These are phyloP conservation scores for Plasmodium cynomolgi DNA, from an alignment of 169 alveolate species.

Conservation along the genomic window DNA sequence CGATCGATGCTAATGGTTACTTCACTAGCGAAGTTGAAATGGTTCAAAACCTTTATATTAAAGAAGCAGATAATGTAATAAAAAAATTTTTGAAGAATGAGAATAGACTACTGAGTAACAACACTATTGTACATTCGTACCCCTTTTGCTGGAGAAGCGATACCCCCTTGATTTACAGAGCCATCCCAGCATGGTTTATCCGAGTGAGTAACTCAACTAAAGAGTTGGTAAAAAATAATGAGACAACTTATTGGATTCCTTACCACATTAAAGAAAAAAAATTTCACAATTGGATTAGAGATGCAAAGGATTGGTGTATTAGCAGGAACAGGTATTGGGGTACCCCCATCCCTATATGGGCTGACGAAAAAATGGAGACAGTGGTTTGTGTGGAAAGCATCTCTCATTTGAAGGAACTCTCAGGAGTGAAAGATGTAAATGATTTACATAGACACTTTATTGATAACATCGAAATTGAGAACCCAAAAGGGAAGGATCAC, in stretches of 20 bases:
- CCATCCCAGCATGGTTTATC: conserved; percentile 99
- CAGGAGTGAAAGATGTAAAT: conserved; percentile 84
- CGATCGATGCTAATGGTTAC: conserved; percentile 93
- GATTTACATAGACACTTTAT: conserved; percentile 98
- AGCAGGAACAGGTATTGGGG: conserved; percentile 99
- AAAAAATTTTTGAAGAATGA: conserved; percentile 88
- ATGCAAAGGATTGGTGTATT: conserved; percentile 99
- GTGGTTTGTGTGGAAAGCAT: conserved; percentile 96
- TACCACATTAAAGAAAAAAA: conserved; percentile 96
- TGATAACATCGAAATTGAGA: conserved; percentile 97
- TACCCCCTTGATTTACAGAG: conserved; percentile 98
- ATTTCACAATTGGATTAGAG: conserved; percentile 99
- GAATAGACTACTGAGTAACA: conserved; percentile 88
- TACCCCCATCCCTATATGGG: conserved; percentile 99
- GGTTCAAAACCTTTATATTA: conserved; percentile 91
- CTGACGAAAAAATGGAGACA: conserved; percentile 94
- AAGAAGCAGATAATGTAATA: conserved; percentile 97
- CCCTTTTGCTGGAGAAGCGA: conserved; percentile 99
- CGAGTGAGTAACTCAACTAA: conserved; percentile 96
- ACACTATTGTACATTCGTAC: conserved; percentile 93
- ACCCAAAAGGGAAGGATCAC: conserved; percentile 94
- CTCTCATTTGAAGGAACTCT: conserved; percentile 86
- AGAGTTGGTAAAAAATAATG: conserved; percentile 90
- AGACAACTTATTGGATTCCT: conserved; percentile 97
- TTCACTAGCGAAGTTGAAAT: conserved; percentile 89